Conservation (phyloP, 768 basidiomycete species). For the Xerocomus brunneocitrinus region DNA sequence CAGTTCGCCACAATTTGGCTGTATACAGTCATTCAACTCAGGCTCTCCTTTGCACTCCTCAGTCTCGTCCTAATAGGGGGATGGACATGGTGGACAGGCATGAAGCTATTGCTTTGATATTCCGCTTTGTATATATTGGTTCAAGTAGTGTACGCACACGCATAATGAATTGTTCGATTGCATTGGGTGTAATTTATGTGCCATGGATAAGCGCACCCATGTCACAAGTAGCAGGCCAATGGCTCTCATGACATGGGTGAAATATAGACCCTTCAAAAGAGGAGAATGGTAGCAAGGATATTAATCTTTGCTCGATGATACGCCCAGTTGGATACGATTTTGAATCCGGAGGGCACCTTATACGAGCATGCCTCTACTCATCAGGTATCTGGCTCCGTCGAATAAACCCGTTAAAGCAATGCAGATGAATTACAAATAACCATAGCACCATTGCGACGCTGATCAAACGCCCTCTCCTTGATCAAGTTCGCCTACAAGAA, state of each 20-base stretch:
- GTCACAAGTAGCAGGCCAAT: neutral
- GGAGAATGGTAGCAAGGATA: neutral
- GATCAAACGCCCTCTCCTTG: constrained; percentile 50
- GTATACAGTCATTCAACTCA: constrained; percentile 66
- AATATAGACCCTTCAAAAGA: neutral
- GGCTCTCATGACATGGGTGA: neutral
- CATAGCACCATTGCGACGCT: neutral
- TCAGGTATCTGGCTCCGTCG: neutral
- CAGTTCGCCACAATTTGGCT: constrained; percentile 78
- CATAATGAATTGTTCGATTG: neutral
- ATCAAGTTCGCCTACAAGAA: constrained; percentile 60
- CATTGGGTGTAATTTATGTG: constrained; percentile 8
- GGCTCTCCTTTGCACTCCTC: constrained; percentile 55
- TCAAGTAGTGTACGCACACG: neutral
- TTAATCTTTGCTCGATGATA: constrained; percentile 72
- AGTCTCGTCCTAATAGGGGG: constrained; percentile 49
- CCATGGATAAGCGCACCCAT: constrained; percentile 1
- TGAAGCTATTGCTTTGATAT: constrained; percentile 40
- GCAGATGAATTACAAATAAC: neutral
- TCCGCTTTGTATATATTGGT: neutral
- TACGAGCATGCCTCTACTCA: constrained; percentile 48
- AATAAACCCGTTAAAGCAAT: neutral
- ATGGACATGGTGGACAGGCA: constrained; percentile 60
- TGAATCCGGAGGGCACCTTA: constrained; percentile 68
- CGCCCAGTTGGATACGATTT: constrained; percentile 61